Base-by-base conservation (phyloP, 768 basidiomycete species). In the Pluteus cervinus region DNA sequence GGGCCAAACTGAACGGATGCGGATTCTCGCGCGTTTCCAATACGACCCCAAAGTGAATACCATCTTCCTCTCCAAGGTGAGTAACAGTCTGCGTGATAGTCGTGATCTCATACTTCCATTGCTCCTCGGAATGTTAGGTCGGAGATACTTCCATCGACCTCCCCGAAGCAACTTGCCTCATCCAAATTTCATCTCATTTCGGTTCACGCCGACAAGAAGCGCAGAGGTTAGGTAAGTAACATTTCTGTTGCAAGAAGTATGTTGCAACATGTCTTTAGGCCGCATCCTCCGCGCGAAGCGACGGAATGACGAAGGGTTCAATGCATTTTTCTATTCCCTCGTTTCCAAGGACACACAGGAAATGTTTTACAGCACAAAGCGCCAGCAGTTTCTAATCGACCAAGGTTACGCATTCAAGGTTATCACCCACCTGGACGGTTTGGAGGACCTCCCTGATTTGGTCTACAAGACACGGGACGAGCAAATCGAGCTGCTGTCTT, bases 321-420 rank as follows among this genome's bases (percentile, higher is more conserved):
- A 99, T 46, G 96, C 96, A 16, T 99, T 98, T 66, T 99, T 99
- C 65, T 99, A 99, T 60, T 97, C 96, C 22, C 79, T 99, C 5
- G 96, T 99, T 23, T 97, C 93, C 17, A 96, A 96, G 61, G 94
- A 97, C 63, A 99, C 94, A 4, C 91, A 96, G 54, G 96, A 98
- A 63, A 98, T 98, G 91, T 99, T 83, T 62, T 99, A 97, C 71
- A 93, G 89, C 57, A 94, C 96, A 3, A 99, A 99, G 63, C 81
- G 96, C 11, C 96, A 98, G 54, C 92, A 97, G 54, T 99, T 99
- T 65, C 67, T 99, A 48, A 94, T 99, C 53, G 96, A 99, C 56
- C 93, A 97, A 62, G 94, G 96, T 3, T 99, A 99, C 62, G 87
- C 94, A 5, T 99, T 99, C 78, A 98, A 98, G 62, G 94, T 99